These are phyloP conservation scores for Apostasia shenzhenica DNA, from an alignment of 106 monocot genomes.

Conservation along the genomic window DNA sequence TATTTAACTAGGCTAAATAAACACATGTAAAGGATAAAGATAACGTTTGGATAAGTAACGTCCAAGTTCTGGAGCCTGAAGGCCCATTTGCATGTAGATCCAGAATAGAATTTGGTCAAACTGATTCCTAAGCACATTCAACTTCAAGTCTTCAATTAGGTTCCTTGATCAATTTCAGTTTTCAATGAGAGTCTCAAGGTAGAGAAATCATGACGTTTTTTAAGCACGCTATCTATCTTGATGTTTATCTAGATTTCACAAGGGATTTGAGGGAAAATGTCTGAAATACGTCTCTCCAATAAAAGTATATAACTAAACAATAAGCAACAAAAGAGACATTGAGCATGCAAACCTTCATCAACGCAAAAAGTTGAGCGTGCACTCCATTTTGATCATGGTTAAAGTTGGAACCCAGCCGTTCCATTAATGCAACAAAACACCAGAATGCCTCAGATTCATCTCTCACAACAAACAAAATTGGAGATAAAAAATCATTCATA, in stretches of 20 bases:
- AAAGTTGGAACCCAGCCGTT: constrained; percentile 51
- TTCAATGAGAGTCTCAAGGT: not conserved
- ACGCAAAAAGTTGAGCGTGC: constrained; percentile 53
- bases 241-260: too few relatives aligned
- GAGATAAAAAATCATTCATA: constrained; percentile 58
- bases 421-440: constrained; percentile 56
- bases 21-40: too few relatives aligned
- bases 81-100: too few relatives aligned
- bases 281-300: too few relatives aligned
- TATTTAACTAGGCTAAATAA: too few relatives aligned
- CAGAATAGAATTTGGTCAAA: too few relatives aligned
- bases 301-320: not conserved
- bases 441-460: constrained; percentile 56
- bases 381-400: constrained; percentile 59
- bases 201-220: not conserved
- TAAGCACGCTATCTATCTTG: too few relatives aligned
- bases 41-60: too few relatives aligned
- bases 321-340: not conserved
- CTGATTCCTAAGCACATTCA: too few relatives aligned
- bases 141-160: too few relatives aligned
- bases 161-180: not conserved
- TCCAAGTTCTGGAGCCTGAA: too few relatives aligned
- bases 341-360: constrained; percentile 29
- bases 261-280: too few relatives aligned
- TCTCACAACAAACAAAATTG: constrained; percentile 47